Conservation (phyloP, 164 flowering plant species). For the Paratinospora sagittata region DNA sequence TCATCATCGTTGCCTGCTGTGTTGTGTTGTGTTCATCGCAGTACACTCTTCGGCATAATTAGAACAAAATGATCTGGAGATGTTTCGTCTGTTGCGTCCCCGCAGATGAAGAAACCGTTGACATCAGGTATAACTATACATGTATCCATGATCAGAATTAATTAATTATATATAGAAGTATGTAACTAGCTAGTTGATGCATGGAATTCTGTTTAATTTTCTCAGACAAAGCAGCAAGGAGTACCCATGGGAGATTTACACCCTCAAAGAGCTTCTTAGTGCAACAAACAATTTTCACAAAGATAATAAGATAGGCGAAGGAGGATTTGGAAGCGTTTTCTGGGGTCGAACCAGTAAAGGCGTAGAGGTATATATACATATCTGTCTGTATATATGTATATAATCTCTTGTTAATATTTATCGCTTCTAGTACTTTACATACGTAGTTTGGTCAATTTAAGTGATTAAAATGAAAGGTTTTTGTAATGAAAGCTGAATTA, state of each 20-base stretch:
- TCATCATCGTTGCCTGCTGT: background rate
- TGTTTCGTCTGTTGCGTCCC: slow-evolving; percentile 31
- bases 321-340: slow-evolving; percentile 74
- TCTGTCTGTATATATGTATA: too few species aligned
- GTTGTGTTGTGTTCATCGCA: too few species aligned
- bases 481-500: too few species aligned
- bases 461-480: too few species aligned
- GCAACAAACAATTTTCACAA: slow-evolving; percentile 68
- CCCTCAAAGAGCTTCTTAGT: slow-evolving; percentile 54
- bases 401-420: background rate
- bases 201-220: background rate
- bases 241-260: slow-evolving; percentile 61
- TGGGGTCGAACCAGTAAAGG: slow-evolving; percentile 72
- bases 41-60: background rate
- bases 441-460: background rate
- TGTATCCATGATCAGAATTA: background rate
- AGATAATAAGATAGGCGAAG: slow-evolving; percentile 74
- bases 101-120: slow-evolving; percentile 8
- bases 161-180: background rate
- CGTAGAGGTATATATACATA: slow-evolving; percentile 40
- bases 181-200: background rate
- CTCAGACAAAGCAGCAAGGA: slow-evolving; percentile 22
- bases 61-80: slow-evolving; percentile 17
- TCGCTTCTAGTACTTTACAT: background rate
- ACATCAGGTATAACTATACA: slow-evolving; percentile 22